Evolutionary conservation across 2,329 filamentous ascomycete species (phyloP).

Genomic region (Colletotrichum costaricense): DNA sequence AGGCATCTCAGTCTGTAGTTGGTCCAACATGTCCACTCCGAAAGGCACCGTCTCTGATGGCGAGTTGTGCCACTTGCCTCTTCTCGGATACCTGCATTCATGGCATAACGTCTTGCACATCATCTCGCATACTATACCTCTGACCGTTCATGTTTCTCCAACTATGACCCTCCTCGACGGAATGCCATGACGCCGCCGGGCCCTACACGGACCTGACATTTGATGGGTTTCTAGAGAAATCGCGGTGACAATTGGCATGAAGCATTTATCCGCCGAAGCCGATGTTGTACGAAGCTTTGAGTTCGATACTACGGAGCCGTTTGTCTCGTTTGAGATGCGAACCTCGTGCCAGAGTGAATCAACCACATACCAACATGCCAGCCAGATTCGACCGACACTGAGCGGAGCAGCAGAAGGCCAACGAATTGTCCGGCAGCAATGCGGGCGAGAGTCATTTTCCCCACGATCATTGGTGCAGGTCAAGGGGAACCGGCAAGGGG

Average conservation of each 20-base stretch:
- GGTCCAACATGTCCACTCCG: conserved; percentile 22
- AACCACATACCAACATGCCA: background rate
- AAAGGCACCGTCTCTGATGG: conserved; percentile 22
- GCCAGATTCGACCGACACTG: conserved; percentile 9
- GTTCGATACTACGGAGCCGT: background rate
- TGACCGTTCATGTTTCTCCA: conserved; percentile 11
- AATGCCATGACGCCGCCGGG: background rate
- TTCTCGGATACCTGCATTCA: conserved; percentile 34
- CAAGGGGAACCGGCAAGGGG: conserved; percentile 17
- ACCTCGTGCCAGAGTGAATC: conserved; percentile 34
- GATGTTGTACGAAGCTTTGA: conserved; percentile 17
- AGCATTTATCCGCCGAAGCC: conserved; percentile 21
- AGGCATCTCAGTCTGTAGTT: conserved; percentile 18
- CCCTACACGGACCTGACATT: conserved; percentile 9
- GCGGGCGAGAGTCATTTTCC: conserved; percentile 11
- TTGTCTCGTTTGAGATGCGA: conserved; percentile 31
- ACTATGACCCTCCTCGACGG: background rate
- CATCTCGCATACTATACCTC: conserved; percentile 35
- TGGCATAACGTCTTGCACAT: conserved; percentile 39
- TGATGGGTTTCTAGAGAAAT: background rate
- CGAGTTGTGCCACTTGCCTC: conserved; percentile 29
- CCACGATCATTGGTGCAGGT: conserved; percentile 22
- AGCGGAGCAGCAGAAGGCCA: background rate
- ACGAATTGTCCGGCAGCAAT: conserved; percentile 15
- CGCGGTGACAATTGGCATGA: conserved; percentile 15